Base-by-base conservation (phyloP, 345 rosid genomes). In the Dipteronia sinensis region DNA sequence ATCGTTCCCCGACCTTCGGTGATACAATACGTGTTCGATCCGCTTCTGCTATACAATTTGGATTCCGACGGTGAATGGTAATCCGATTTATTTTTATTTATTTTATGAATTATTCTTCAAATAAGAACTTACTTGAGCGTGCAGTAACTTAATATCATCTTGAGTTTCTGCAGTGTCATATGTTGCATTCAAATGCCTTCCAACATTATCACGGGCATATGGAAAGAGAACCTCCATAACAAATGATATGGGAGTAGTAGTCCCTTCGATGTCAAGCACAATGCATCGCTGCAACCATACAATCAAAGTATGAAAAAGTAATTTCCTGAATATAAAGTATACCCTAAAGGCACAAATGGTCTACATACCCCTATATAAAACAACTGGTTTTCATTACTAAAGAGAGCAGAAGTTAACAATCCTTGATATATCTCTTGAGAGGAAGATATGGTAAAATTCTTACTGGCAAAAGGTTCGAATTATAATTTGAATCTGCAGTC, bases 251-350 rank as follows among this genome's bases (percentile, higher is more conserved):
- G 98, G 98, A 15, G 98, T 93, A 1, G 99, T 94, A 77, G 97
- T 96, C 79, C 99, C 99, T 87, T 94, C 99, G 47, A 94, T 94
- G 85, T 94, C 99, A 56, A 96, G 98, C 81, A 96, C 91, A 84
- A 96, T 77, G 84, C 87, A 96, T 68, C 78, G 82, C 99, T 94
- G 93, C 85, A 78, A 82, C 74, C 84, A 80, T 79, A 83, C 16
- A 67, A 71, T 66, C 73, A 44, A 73, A 82, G 44, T 58, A 46
- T 71, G 67, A 58, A 73, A 65, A 20, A 27, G n/a, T 4, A 67
- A 46, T 15, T 61, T 51, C 46, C 15, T 72, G 6, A 56, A 38
- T 47, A 20, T 19, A 63, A 61, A 56, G 70, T 27, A 19, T 16
- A n/a, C 27, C 42, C 49, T 25, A 29, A 27, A 64, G 22, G 17